These are phyloP conservation scores for Vaccinium vitisidaea DNA, from an alignment of 148 eudicot species.

Conservation along the genomic window DNA sequence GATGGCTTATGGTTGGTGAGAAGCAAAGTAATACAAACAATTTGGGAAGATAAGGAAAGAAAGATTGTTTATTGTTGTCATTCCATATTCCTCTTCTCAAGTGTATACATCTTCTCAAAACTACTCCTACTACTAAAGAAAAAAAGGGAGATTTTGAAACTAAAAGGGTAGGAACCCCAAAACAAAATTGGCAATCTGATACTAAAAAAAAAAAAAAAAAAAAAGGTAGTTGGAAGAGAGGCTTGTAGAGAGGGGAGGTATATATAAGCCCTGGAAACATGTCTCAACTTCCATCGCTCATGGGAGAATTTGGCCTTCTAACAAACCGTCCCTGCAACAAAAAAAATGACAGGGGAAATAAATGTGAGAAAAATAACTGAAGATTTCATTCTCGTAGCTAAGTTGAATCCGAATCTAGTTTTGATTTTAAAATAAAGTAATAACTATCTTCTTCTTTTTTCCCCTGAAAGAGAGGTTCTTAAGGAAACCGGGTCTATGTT, in stretches of 20 bases:
- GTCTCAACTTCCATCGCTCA: constrained; percentile 20
- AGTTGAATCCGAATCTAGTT: neutral
- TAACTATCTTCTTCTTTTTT: too few relatives aligned
- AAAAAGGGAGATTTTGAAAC: neutral
- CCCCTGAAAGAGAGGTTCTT: too few relatives aligned
- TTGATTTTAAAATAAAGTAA: neutral
- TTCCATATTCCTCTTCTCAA: neutral
- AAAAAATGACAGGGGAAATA: constrained; percentile 12
- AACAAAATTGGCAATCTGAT: neutral
- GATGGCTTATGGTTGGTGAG: neutral
- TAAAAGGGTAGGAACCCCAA: neutral
- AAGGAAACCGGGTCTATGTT: too few relatives aligned
- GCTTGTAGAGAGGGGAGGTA: neutral
- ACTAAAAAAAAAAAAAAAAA: neutral
- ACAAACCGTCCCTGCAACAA: constrained; percentile 36
- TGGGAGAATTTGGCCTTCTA: constrained; percentile 54
- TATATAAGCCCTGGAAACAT: neutral
- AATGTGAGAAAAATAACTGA: neutral
- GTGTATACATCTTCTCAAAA: neutral
- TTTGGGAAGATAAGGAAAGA: neutral
- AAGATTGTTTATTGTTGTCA: neutral
- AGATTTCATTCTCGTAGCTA: neutral
- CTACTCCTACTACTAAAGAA: neutral
- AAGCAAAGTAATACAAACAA: neutral
- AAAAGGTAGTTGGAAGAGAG: neutral